Evolutionary conservation across 352 stramenopile species (phyloP).

Genomic region (Globisporangium mamillatum): DNA sequence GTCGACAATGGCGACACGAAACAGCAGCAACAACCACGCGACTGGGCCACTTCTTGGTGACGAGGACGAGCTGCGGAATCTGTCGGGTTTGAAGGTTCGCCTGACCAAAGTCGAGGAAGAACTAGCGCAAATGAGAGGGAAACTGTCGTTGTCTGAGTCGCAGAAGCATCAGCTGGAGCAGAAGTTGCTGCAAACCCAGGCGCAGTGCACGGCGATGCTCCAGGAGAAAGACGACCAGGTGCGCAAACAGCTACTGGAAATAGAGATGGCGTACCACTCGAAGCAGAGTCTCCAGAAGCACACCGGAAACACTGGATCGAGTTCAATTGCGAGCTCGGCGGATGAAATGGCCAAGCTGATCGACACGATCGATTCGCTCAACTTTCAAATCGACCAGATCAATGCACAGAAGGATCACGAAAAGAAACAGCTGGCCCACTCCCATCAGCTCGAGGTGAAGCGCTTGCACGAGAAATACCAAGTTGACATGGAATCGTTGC

Average conservation of each 20-base stretch:
- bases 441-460: slow-evolving; percentile 56
- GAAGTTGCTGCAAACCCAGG: slow-evolving; percentile 37
- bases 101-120: slow-evolving; percentile 24
- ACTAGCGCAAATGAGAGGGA: slow-evolving; percentile 26
- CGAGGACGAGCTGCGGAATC: slow-evolving; percentile 4
- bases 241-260: slow-evolving; percentile 49
- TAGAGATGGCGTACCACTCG: slow-evolving; percentile 37
- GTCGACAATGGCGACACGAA: not conserved
- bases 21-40: slow-evolving; percentile 13
- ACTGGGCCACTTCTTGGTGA: not conserved
- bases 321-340: slow-evolving; percentile 9
- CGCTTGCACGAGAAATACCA: slow-evolving; percentile 66
- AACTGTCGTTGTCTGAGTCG: slow-evolving; percentile 25
- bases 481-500: slow-evolving; percentile 58
- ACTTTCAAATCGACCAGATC: slow-evolving; percentile 50
- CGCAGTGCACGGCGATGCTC: slow-evolving; percentile 35
- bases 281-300: slow-evolving; percentile 25
- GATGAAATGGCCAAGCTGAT: slow-evolving; percentile 57
- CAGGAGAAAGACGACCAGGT: slow-evolving; percentile 58
- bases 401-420: slow-evolving; percentile 38
- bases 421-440: slow-evolving; percentile 30
- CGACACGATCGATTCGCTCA: slow-evolving; percentile 70
- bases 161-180: slow-evolving; percentile 42
- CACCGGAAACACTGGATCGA: slow-evolving; percentile 1
- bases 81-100: not conserved